Conservation (phyloP, 805 yeast genomes). For the Candida koratica region DNA sequence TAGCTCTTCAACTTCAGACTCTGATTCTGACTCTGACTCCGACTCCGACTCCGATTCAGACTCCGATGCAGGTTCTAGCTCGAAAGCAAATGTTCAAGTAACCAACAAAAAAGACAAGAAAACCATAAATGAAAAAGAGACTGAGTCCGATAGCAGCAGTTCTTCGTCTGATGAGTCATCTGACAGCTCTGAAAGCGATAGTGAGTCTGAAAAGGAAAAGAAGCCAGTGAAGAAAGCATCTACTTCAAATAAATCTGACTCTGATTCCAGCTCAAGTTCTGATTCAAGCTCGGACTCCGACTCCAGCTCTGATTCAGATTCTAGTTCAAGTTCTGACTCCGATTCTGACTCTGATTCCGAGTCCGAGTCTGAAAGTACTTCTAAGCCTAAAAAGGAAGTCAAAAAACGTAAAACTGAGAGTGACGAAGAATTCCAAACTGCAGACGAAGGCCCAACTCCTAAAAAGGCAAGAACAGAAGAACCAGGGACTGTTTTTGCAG, state of each 20-base stretch:
- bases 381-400: conserved; percentile 28
- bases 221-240: conserved; percentile 16
- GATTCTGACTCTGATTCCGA: conserved; percentile 18
- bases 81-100: conserved; percentile 27
- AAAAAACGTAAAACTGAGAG: conserved; percentile 36
- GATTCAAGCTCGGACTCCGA: conserved; percentile 17
- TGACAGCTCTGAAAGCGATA: conserved; percentile 15
- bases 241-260: conserved; percentile 14
- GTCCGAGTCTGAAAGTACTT: conserved; percentile 19
- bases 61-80: conserved; percentile 18
- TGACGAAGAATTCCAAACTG: conserved; percentile 38
- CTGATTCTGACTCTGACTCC: conserved; percentile 18
- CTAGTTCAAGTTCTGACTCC: conserved; percentile 23
- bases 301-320: conserved; percentile 23
- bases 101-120: conserved; percentile 15
- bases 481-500: conserved; percentile 90
- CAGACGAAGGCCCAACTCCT: conserved; percentile 30
- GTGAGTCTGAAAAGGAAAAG: conserved; percentile 18
- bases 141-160: conserved; percentile 16
- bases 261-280: conserved; percentile 22
- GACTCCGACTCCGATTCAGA: conserved; percentile 22
- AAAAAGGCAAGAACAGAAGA: conserved; percentile 61
- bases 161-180: conserved; percentile 9
- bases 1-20: conserved; percentile 17
- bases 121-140: conserved; percentile 14